Percentiles rank a stretch among this genome's conserved stretches.
These are phyloP conservation scores for Nemania sp. DNA, from an alignment of 2,329 filamentous ascomycete species.

Conservation along the genomic window DNA sequence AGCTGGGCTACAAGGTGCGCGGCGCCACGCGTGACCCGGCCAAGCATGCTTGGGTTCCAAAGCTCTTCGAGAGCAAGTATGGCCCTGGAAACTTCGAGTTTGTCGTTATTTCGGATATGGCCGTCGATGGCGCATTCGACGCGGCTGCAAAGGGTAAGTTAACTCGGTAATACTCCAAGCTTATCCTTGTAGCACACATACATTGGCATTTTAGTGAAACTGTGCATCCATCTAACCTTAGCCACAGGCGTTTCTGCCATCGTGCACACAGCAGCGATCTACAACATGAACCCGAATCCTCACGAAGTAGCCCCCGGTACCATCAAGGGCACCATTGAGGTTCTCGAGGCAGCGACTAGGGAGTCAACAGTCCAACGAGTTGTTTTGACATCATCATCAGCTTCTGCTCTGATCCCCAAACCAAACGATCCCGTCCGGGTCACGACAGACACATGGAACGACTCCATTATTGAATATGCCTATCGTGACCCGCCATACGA, in stretches of 20 bases:
- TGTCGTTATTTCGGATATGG: conserved; percentile 37
- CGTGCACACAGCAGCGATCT: conserved; percentile 39
- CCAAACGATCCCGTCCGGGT: conserved; percentile 35
- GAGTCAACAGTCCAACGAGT: conserved; percentile 42
- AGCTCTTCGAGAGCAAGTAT: conserved; percentile 40
- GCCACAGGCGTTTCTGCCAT: conserved; percentile 35
- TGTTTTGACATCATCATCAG: conserved; percentile 42
- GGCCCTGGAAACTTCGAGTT: conserved; percentile 41
- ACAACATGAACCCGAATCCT: conserved; percentile 38
- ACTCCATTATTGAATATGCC: conserved; percentile 33
- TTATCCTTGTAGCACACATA: too few species aligned
- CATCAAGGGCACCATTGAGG: conserved; percentile 26
- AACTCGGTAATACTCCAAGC: neutral
- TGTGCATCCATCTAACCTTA: neutral
- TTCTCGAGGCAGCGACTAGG: conserved; percentile 37
- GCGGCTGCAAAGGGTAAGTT: conserved; percentile 35
- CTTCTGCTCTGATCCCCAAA: conserved; percentile 29
- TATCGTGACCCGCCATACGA: conserved; percentile 39
- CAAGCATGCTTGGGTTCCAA: conserved; percentile 40
- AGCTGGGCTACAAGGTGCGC: conserved; percentile 57
- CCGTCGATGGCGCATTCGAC: conserved; percentile 36
- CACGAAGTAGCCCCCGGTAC: conserved; percentile 32
- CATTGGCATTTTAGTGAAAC: too few species aligned
- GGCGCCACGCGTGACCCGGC: conserved; percentile 43
- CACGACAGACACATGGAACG: conserved; percentile 42